Evolutionary conservation across 805 yeast genomes (phyloP).

Genomic region (Suhomyces sp.): DNA sequence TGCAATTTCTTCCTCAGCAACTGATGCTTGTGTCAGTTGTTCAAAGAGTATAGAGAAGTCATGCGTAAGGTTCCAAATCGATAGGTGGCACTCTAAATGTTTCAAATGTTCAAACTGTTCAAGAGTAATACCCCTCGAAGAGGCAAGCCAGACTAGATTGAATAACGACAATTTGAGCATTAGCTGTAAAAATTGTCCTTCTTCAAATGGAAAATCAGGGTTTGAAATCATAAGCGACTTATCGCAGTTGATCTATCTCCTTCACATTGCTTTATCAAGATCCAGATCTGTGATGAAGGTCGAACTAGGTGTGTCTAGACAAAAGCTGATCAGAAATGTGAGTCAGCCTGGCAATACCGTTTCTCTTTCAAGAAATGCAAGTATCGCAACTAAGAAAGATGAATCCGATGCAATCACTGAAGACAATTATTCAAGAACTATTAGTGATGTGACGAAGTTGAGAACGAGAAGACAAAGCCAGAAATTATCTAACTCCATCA

Average conservation of each 20-base stretch:
- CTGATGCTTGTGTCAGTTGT: conserved; percentile 76
- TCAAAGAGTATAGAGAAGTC: conserved; percentile 75
- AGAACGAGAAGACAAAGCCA: conserved; percentile 71
- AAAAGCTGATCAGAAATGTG: not conserved
- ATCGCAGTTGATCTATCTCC: conserved; percentile 68
- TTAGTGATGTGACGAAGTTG: conserved; percentile 73
- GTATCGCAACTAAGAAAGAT: not conserved
- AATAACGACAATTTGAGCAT: not conserved
- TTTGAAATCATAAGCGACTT: conserved; percentile 65
- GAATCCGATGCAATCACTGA: conserved; percentile 18
- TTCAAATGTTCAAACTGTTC: conserved; percentile 63
- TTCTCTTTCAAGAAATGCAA: not conserved
- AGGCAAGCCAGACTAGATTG: conserved; percentile 47
- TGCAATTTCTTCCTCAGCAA: conserved; percentile 54
- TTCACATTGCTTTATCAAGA: conserved; percentile 81
- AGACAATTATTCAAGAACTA: conserved; percentile 62
- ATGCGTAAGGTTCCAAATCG: conserved; percentile 60
- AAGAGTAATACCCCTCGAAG: conserved; percentile 25
- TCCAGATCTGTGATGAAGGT: conserved; percentile 58
- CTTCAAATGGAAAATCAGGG: conserved; percentile 48
- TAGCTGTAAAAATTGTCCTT: conserved; percentile 60
- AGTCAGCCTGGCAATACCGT: not conserved
- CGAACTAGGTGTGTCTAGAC: conserved; percentile 6
- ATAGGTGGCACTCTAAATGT: conserved; percentile 83
- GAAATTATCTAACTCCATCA: conserved; percentile 50